Conservation (phyloP, 23 red algal species). For the Agarophyton chilense region DNA sequence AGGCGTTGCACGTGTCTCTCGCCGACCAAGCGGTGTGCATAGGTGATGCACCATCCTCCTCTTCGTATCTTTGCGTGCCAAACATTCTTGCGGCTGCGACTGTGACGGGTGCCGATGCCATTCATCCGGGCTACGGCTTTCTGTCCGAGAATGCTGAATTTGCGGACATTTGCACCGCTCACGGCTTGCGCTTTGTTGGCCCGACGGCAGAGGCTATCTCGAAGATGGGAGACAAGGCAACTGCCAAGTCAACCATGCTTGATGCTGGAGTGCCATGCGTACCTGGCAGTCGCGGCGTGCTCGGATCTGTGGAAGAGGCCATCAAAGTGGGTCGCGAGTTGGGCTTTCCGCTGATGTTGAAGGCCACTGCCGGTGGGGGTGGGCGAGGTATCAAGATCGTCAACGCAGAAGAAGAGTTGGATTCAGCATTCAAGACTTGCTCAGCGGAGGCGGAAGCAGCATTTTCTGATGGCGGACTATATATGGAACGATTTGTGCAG, state of each 20-base stretch:
- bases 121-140: slow-evolving; percentile 98
- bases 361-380: slow-evolving; percentile 91
- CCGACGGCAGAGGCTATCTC: slow-evolving; percentile 73
- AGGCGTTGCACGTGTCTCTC: slow-evolving; percentile 81
- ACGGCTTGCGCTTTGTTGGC: slow-evolving; percentile 87
- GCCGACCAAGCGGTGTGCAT: slow-evolving; percentile 95
- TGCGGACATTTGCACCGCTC: slow-evolving; percentile 71
- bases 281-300: slow-evolving; percentile 75
- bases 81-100: slow-evolving; percentile 77
- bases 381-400: slow-evolving; percentile 94
- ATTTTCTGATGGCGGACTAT: slow-evolving; percentile 80
- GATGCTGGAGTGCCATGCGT: slow-evolving; percentile 86
- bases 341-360: slow-evolving; percentile 95
- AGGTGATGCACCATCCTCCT: slow-evolving; percentile 64
- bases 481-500: slow-evolving; percentile 91
- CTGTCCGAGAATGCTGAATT: slow-evolving; percentile 96
- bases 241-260: slow-evolving; percentile 81
- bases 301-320: slow-evolving; percentile 38
- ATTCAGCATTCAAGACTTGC: slow-evolving; percentile 72
- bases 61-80: slow-evolving; percentile 82
- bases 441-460: slow-evolving; percentile 78
- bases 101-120: slow-evolving; percentile 76
- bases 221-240: slow-evolving; percentile 95
- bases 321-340: slow-evolving; percentile 39
- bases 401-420: slow-evolving; percentile 59